Evolutionary conservation across 2,329 filamentous ascomycete species (phyloP).

Genomic region (Fusarium penzigii): DNA sequence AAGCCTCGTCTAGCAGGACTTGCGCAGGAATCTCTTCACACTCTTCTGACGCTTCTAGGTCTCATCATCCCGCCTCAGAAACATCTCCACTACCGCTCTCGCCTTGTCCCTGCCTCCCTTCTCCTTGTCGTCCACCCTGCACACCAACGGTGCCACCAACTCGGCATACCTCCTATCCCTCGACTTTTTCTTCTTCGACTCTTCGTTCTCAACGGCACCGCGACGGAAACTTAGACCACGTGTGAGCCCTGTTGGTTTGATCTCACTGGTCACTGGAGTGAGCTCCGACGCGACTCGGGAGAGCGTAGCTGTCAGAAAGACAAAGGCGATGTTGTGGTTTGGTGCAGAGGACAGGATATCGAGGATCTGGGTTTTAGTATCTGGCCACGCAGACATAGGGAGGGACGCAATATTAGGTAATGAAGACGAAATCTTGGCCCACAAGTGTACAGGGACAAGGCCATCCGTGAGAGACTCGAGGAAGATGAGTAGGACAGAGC

Average conservation of each 20-base stretch:
- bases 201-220: conserved; percentile 30
- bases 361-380: conserved; percentile 59
- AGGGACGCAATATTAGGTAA: conserved; percentile 43
- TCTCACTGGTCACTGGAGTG: conserved; percentile 38
- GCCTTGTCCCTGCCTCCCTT: conserved; percentile 64
- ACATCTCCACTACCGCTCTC: conserved; percentile 68
- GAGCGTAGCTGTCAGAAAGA: conserved; percentile 81
- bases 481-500: conserved; percentile 73
- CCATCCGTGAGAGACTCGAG: conserved; percentile 76
- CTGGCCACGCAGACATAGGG: conserved; percentile 32
- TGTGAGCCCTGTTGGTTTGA: conserved; percentile 34
- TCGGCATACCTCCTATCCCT: conserved; percentile 65
- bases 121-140: conserved; percentile 58
- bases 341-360: conserved; percentile 73
- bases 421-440: conserved; percentile 66
- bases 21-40: background rate
- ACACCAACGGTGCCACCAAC: conserved; percentile 64
- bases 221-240: conserved; percentile 50
- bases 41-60: conserved; percentile 31
- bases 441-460: conserved; percentile 69
- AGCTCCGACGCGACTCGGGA: conserved; percentile 53
- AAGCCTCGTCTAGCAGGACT: background rate
- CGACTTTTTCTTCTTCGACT: conserved; percentile 49
- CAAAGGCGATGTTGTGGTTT: conserved; percentile 84
- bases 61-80: conserved; percentile 44